Evolutionary conservation across 1,284 basidiomycete species (phyloP), one percentile per base, ranked within the genome.

Genomic region (Apiotrichum domesticum): DNA sequence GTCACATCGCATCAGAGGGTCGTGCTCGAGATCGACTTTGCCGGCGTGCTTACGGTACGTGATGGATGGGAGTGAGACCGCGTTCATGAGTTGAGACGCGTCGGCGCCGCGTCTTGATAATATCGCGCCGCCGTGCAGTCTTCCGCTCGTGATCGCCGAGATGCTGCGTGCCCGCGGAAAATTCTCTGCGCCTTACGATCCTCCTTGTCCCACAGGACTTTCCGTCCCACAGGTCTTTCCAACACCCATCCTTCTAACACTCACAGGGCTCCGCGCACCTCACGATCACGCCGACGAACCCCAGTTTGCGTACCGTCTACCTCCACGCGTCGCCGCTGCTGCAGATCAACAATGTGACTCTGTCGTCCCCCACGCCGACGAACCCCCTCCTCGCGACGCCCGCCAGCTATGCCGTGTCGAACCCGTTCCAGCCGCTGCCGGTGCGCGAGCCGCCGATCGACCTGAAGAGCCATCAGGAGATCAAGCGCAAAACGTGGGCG

Each of bases 401-500:
- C 34, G 80, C 84, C 32, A 85, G 84, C 55, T 80, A 90, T 63
- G 81, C 80, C 45, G 81, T 88, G 56, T 83, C 77, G 33, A 85
- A 89, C 58, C 80, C 87, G 4, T 70, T 72, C 45, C 68, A 71
- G 41, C 64, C 67, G 7, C 56, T 73, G 0, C 68, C 72, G 0
- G 54, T 58, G 0, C 62, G 70, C 15, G 68, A 72, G 29, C 67
- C 66, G 2, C 66, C 69, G 0, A 82, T 85, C 61, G 91, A 97
- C 68, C 87, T 90, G 56, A 90, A 93, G 68, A 83, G 84, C 44
- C 93, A 97, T 77, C 90, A 92, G 6, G 95, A 97, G 72, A 81
- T 96, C 61, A 98, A 97, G 80, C 84, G 95, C 54, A 89, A 87
- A 77, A 77, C 96, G 35, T 98, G 92, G 79, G 85, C 90, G 0